These are phyloP conservation scores for Arachnomyces sp. DNA, from an alignment of 2,329 filamentous ascomycete species.

Conservation along the genomic window DNA sequence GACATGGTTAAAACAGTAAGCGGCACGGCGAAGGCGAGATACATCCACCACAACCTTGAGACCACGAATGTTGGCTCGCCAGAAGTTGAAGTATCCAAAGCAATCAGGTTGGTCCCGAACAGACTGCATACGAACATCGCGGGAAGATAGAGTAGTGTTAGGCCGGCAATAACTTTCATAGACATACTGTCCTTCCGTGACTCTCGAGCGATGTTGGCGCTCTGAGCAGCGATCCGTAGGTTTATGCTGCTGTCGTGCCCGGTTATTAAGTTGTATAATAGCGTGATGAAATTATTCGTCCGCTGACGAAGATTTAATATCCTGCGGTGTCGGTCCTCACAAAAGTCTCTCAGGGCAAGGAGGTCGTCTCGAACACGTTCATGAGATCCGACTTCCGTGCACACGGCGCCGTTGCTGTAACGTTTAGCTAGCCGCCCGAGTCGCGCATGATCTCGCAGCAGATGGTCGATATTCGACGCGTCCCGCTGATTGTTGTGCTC, in stretches of 20 bases:
- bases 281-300: slow-evolving; percentile 14
- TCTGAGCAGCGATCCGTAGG: slow-evolving; percentile 10
- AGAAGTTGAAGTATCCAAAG: too few species aligned
- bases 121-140: slow-evolving; percentile 18
- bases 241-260: slow-evolving; percentile 16
- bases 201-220: slow-evolving; percentile 9
- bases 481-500: slow-evolving; percentile 15
- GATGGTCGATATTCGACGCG: slow-evolving; percentile 11
- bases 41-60: too few species aligned
- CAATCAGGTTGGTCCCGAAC: slow-evolving; percentile 13
- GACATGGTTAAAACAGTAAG: too few species aligned
- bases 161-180: slow-evolving; percentile 18
- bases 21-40: too few species aligned
- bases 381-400: slow-evolving; percentile 1
- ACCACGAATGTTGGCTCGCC: too few species aligned
- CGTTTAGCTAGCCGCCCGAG: slow-evolving; percentile 7
- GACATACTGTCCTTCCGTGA: slow-evolving; percentile 16
- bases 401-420: neutral
- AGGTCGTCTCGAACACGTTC: slow-evolving; percentile 12
- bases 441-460: slow-evolving; percentile 11
- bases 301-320: slow-evolving; percentile 12
- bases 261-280: slow-evolving; percentile 18
- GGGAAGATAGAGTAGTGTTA: slow-evolving; percentile 18
- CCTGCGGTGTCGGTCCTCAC: slow-evolving; percentile 11
- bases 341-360: slow-evolving; percentile 10